Base-by-base conservation (phyloP, 805 yeast genomes). In the Isabelozyma pseudorhagii region DNA sequence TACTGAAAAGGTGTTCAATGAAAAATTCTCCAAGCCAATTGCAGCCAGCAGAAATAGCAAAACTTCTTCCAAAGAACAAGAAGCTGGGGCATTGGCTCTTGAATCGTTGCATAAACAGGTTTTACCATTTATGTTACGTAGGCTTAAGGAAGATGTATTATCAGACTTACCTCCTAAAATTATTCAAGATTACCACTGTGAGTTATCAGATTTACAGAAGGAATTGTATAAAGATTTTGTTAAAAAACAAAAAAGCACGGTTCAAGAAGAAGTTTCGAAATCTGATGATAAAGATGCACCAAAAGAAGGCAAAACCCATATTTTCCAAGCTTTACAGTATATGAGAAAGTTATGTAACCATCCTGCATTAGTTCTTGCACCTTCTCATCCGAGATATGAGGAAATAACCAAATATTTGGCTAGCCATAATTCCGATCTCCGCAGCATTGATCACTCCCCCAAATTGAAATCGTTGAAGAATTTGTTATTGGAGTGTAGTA, bases 121-220 rank as follows among this genome's bases (percentile, higher is more conserved):
- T 0, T 75, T 94, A 44, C 99, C 99, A 13, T 94, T 94, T 66
- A 87, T 96, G 91, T 74, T 94, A 55, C 86, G 99, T 67, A 85
- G 99, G 66, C 78, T 94, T 62, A 94, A 94, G 66, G 98, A 94
- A 63, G 98, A 94, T 58, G 99, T 94, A 4, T 74, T 94, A 47
- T 87, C 96, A 1, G 99, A 94, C 66, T 76, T 94, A 57, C 99
- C 99, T 8, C 99, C 99, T 39, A 94, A 94, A 69, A 94, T 96
- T 58, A 94, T 94, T 57, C 99, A 94, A 67, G 99, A 94, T 72
- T 93, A 94, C 67, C 94, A 94, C 67, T 94, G 99, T 72, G 98
- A 94, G 57, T 76, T 96, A 54, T 89, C 96, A 58, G 96, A 90
- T 54, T 72, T 91, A 50, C 99, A 94, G 66, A 87, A 85, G 61